Percentiles rank a stretch among this genome's conserved stretches.
phyloP scores from a whole-genome alignment of 108 stramenopile genomes.

The Schizochytrium sp. region DNA sequence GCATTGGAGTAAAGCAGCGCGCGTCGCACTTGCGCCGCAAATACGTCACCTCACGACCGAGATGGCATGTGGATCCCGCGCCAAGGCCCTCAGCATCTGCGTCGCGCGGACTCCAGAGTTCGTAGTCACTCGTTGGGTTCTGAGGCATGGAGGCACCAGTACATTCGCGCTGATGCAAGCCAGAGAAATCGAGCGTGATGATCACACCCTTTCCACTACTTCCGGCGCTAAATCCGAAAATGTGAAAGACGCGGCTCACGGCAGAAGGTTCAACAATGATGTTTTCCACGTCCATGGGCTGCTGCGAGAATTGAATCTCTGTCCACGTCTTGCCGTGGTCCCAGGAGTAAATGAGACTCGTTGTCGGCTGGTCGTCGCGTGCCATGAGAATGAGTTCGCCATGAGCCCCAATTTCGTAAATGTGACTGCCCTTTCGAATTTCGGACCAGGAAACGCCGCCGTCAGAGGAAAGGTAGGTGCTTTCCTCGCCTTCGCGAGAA shows the following conservation, averaged over 20 bases:
- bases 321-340: neutral
- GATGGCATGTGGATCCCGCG: neutral
- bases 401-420: slow-evolving; percentile 15
- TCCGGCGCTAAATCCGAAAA: neutral
- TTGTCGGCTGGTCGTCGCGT: neutral
- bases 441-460: neutral
- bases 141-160: neutral
- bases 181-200: neutral
- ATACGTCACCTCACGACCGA: neutral
- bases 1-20: neutral
- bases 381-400: slow-evolving; percentile 18
- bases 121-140: neutral
- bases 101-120: slow-evolving; percentile 2
- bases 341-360: neutral
- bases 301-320: neutral
- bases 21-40: slow-evolving; percentile 7
- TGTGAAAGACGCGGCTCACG: neutral
- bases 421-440: neutral
- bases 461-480: neutral
- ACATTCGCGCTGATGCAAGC: neutral
- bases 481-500: neutral
- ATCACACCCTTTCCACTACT: neutral
- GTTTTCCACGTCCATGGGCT: slow-evolving; percentile 4
- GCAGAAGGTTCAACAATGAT: slow-evolving; percentile 16
- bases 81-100: neutral